Conservation (phyloP, 169 alveolate genomes). For the Plasmodium malariae region DNA sequence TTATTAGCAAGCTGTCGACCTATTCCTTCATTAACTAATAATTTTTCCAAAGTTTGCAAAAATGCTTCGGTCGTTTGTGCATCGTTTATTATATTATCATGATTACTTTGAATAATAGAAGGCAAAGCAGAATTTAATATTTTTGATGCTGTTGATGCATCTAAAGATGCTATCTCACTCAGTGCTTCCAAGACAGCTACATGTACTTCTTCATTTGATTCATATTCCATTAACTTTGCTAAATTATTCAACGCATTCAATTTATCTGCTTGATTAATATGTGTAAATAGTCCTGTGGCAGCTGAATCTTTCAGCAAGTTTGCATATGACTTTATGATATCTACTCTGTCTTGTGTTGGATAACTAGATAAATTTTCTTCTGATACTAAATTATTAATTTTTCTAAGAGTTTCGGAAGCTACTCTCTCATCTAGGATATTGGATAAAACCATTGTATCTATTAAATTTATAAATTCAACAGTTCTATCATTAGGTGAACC, state of each 20-base stretch:
- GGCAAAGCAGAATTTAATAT: conserved; percentile 80
- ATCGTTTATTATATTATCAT: conserved; percentile 70
- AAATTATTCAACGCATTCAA: conserved; percentile 79
- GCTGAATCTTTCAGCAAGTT: conserved; percentile 52
- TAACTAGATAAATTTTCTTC: conserved; percentile 67
- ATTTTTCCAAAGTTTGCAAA: conserved; percentile 70
- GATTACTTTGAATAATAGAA: conserved; percentile 60
- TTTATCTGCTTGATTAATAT: conserved; percentile 71
- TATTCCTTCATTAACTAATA: conserved; percentile 81
- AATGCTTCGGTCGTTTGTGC: conserved; percentile 75
- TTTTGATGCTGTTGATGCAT: conserved; percentile 75
- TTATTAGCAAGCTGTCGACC: conserved; percentile 81
- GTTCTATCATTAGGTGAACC: conserved; percentile 63
- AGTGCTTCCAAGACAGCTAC: conserved; percentile 74
- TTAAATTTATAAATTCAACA: conserved; percentile 51
- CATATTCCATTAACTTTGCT: conserved; percentile 79
- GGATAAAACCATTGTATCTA: conserved; percentile 61
- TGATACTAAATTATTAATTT: conserved; percentile 37
- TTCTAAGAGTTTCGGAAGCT: conserved; percentile 65
- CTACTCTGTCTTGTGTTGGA: conserved; percentile 32
- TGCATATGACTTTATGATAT: conserved; percentile 57
- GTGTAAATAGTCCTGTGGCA: conserved; percentile 72
- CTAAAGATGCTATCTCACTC: conserved; percentile 61
- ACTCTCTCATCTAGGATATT: conserved; percentile 65
- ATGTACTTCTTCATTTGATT: conserved; percentile 61